Percentiles rank a stretch among this genome's conserved stretches.
Evolutionary conservation across 2,329 filamentous ascomycete genomes (phyloP).

Genomic region (Rachicladosporium sp.): DNA sequence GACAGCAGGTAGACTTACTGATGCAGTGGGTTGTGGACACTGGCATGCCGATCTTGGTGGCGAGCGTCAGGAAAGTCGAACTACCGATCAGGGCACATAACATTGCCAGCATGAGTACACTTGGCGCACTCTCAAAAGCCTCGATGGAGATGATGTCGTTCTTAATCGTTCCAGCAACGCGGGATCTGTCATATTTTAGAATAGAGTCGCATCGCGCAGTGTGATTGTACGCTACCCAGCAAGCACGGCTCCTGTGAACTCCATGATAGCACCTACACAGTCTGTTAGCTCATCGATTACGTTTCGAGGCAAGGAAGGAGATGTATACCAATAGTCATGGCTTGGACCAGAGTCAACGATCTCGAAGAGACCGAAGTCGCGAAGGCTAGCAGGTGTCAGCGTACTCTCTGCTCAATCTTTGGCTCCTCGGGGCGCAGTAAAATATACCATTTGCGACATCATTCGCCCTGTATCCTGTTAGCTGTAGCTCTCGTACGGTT

Average conservation of each 20-base stretch:
- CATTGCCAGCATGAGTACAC: constrained; percentile 42
- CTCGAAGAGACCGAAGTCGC: constrained; percentile 38
- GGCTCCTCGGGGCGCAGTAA: too few relatives aligned
- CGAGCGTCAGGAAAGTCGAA: constrained; percentile 41
- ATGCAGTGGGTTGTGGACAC: constrained; percentile 45
- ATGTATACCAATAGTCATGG: constrained; percentile 27
- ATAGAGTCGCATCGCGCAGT: background rate
- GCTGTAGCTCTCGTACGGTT: too few relatives aligned
- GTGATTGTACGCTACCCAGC: constrained; percentile 23
- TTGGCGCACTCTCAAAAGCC: constrained; percentile 32
- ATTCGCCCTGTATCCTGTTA: too few relatives aligned
- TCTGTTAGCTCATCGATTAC: too few relatives aligned
- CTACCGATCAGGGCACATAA: constrained; percentile 41
- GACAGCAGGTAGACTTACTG: constrained; percentile 22
- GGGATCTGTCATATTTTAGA: constrained; percentile 15
- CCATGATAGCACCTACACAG: constrained; percentile 28
- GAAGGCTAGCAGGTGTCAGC: constrained; percentile 17
- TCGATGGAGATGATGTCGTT: constrained; percentile 35
- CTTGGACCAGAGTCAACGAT: constrained; percentile 39
- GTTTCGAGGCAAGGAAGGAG: too few relatives aligned
- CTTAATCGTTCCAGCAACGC: constrained; percentile 35
- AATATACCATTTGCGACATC: too few relatives aligned
- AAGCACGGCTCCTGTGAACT: constrained; percentile 38
- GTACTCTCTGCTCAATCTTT: too few relatives aligned
- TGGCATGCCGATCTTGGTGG: constrained; percentile 40